Percentiles rank a stretch among this genome's conserved stretches.
Evolutionary conservation across 2,329 filamentous ascomycete species (phyloP).

Genomic region (Fusarium begoniae): DNA sequence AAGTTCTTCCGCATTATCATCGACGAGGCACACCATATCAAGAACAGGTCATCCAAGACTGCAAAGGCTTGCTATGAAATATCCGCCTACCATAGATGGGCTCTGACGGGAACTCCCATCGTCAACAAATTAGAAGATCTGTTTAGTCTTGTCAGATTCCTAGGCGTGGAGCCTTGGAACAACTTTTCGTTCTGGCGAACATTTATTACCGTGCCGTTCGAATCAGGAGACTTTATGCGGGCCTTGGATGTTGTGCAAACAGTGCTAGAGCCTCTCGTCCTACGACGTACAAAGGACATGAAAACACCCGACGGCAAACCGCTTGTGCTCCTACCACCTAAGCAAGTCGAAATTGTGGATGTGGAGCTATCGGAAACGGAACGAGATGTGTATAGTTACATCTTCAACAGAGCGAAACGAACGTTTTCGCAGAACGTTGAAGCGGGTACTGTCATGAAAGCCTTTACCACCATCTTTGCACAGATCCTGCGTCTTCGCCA

Average conservation of each 20-base stretch:
- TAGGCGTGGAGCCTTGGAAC: constrained; percentile 96
- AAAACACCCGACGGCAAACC: constrained; percentile 83
- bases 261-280: constrained; percentile 92
- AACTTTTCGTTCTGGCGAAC: constrained; percentile 99
- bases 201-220: constrained; percentile 97
- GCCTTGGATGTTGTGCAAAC: constrained; percentile 97
- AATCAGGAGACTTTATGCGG: constrained; percentile 92
- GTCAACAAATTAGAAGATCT: constrained; percentile 95
- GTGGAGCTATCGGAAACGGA: constrained; percentile 87
- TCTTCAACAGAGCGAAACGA: constrained; percentile 82
- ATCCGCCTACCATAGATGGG: constrained; percentile 87
- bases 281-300: constrained; percentile 97
- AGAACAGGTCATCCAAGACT: constrained; percentile 89
- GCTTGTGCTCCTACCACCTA: constrained; percentile 83
- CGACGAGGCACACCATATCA: constrained; percentile 95
- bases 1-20: constrained; percentile 96
- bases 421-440: constrained; percentile 89
- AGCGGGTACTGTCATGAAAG: constrained; percentile 91
- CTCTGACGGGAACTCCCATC: constrained; percentile 92
- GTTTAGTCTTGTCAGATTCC: constrained; percentile 90
- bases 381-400: constrained; percentile 90
- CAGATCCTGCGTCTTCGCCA: constrained; percentile 94
- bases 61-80: constrained; percentile 95
- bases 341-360: constrained; percentile 84
- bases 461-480: constrained; percentile 96